These are phyloP conservation scores for Kwoniella pini DNA, from an alignment of 768 basidiomycete genomes.

Conservation along the genomic window DNA sequence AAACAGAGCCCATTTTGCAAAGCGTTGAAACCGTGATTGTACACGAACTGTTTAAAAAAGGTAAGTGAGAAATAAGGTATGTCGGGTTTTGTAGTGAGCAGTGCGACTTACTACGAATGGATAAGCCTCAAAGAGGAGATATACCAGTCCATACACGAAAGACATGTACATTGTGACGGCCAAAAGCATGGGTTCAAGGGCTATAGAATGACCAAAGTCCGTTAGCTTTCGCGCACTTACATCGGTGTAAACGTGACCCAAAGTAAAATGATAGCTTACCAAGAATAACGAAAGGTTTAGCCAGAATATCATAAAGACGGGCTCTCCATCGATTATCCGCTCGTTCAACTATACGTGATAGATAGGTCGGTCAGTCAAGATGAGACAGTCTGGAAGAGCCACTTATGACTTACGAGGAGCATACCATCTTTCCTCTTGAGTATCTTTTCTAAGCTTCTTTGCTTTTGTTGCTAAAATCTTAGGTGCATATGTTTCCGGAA, in stretches of 20 bases:
- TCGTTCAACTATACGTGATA: constrained; percentile 39
- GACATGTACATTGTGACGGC: constrained; percentile 56
- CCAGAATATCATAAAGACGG: constrained; percentile 40
- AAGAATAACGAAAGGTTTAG: constrained; percentile 54
- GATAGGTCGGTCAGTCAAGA: too few relatives aligned
- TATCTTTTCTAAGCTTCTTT: constrained; percentile 51
- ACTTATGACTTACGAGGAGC: constrained; percentile 44
- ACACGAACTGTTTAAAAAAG: constrained; percentile 36
- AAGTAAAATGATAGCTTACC: constrained; percentile 14
- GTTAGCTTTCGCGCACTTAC: too few relatives aligned
- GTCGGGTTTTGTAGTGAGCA: background rate
- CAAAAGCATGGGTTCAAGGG: constrained; percentile 53
- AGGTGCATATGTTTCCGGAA: constrained; percentile 56
- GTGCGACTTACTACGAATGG: constrained; percentile 26
- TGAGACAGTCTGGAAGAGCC: too few relatives aligned
- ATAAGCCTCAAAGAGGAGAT: constrained; percentile 55
- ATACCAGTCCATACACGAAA: constrained; percentile 50
- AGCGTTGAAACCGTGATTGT: constrained; percentile 52
- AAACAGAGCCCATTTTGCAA: constrained; percentile 54
- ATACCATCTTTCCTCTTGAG: constrained; percentile 52
- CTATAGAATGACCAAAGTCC: constrained; percentile 13
- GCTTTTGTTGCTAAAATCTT: constrained; percentile 52
- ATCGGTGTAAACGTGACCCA: background rate
- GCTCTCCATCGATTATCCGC: constrained; percentile 35
- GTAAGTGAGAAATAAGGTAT: too few relatives aligned